These are phyloP conservation scores for Nicotiana tabacum DNA, from an alignment of 257 asterid genomes.

Conservation along the genomic window DNA sequence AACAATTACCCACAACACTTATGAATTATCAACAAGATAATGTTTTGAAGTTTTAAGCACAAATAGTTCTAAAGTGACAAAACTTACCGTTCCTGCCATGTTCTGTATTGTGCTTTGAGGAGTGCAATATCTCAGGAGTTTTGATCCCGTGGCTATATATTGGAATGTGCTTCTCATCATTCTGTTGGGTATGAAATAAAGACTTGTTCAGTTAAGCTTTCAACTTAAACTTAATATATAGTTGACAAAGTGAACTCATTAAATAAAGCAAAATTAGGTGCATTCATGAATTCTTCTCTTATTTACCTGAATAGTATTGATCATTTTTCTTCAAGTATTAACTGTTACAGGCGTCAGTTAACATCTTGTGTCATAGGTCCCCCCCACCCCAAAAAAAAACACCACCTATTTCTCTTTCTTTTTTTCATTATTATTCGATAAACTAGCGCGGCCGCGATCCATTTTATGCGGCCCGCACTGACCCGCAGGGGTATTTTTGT, in stretches of 20 bases:
- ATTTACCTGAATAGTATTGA: background rate
- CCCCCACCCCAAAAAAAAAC: background rate
- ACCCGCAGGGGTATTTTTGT: too few relatives aligned
- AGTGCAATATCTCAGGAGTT: conserved; percentile 88
- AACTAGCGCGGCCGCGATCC: too few relatives aligned
- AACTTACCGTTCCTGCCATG: conserved; percentile 81
- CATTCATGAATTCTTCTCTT: background rate
- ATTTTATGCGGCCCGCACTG: too few relatives aligned
- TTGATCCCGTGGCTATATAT: conserved; percentile 96
- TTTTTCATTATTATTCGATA: background rate
- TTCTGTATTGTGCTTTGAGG: conserved; percentile 79
- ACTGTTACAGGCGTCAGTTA: background rate
- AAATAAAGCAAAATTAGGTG: background rate
- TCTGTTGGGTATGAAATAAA: conserved; percentile 58
- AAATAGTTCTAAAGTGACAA: too few relatives aligned
- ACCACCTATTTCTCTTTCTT: background rate
- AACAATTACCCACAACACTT: too few relatives aligned
- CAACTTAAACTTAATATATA: background rate
- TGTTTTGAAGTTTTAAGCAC: too few relatives aligned
- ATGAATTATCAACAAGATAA: too few relatives aligned
- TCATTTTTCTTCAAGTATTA: background rate
- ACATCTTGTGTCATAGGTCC: background rate
- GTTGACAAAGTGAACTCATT: background rate
- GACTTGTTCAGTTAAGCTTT: background rate
- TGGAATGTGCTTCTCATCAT: conserved; percentile 98